Conservation (phyloP, 371 early-diverging fungal species). For the Circinella minor region DNA sequence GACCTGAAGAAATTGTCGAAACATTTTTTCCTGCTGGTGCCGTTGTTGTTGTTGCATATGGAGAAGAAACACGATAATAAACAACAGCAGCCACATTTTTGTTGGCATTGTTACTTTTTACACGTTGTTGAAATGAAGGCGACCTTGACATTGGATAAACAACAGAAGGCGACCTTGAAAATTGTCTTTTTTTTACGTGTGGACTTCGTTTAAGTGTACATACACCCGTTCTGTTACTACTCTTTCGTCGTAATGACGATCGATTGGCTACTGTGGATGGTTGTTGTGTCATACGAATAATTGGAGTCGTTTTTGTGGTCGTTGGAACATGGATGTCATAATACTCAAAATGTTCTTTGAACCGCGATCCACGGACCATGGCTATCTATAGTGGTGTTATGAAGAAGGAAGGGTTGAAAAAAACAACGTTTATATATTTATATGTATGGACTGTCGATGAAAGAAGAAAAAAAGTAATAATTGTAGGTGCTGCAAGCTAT, state of each 20-base stretch:
- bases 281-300: not conserved
- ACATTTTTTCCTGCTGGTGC: not conserved
- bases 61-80: not conserved
- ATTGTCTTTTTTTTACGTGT: conserved; percentile 10
- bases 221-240: not conserved
- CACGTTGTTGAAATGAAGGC: not conserved
- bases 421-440: not conserved
- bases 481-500: not conserved
- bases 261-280: not conserved
- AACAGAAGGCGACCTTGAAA: not conserved
- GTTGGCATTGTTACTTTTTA: not conserved
- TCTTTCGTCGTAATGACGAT: not conserved
- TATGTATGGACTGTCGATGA: not conserved
- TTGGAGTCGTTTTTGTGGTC: not conserved
- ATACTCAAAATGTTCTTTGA: conserved; percentile 10
- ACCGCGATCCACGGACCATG: conserved; percentile 12
- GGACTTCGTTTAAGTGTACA: conserved; percentile 9
- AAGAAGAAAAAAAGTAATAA: not conserved
- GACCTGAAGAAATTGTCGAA: not conserved
- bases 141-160: not conserved
- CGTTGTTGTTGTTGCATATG: no score
- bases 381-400: not conserved
- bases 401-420: not conserved
- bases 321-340: not conserved
- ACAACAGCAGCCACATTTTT: not conserved